These are phyloP conservation scores for Cyclotella sp. DNA, from an alignment of 108 stramenopile species.

Conservation along the genomic window DNA sequence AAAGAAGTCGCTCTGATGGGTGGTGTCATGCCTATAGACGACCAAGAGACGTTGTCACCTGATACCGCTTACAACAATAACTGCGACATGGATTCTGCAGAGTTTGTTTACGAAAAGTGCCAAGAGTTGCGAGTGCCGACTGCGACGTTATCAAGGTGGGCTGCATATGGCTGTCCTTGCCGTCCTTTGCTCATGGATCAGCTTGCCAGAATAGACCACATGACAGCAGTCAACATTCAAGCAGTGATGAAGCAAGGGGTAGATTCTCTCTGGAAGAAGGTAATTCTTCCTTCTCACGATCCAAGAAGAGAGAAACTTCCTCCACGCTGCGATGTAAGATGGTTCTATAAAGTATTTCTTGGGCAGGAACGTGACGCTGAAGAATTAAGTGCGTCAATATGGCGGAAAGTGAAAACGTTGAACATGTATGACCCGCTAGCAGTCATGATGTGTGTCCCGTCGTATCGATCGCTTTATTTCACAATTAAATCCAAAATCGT, in stretches of 20 bases:
- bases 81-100: constrained; percentile 45
- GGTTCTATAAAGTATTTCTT: constrained; percentile 51
- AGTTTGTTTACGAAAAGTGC: constrained; percentile 48
- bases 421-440: constrained; percentile 59
- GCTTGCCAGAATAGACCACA: constrained; percentile 43
- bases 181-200: constrained; percentile 41
- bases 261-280: constrained; percentile 55
- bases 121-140: constrained; percentile 54
- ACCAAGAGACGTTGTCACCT: constrained; percentile 38
- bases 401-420: constrained; percentile 39
- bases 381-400: constrained; percentile 37
- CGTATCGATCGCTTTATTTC: constrained; percentile 42
- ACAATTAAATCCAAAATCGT: constrained; percentile 39
- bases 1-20: constrained; percentile 57
- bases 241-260: constrained; percentile 36
- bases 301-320: constrained; percentile 52
- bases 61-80: constrained; percentile 57
- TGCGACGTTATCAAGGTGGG: constrained; percentile 50
- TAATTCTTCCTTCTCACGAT: constrained; percentile 39
- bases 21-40: constrained; percentile 33
- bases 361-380: constrained; percentile 16
- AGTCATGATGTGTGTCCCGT: constrained; percentile 43
- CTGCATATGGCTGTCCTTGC: constrained; percentile 54
- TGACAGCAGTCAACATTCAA: constrained; percentile 50
- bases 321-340: constrained; percentile 47